Base-by-base conservation (phyloP, 208 protist species). In the Wallacemonas sp. region DNA sequence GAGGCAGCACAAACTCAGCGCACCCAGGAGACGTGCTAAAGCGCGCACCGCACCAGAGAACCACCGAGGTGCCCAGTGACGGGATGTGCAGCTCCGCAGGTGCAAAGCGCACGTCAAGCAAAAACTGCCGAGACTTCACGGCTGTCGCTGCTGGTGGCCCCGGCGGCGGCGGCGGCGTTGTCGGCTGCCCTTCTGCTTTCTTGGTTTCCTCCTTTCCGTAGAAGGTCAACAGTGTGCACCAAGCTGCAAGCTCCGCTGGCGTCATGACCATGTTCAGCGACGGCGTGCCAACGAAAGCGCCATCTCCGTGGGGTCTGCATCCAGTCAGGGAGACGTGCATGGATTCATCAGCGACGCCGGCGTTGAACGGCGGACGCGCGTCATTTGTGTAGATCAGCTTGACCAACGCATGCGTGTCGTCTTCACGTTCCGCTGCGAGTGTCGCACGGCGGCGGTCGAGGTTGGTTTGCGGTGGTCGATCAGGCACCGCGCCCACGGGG, bases 351-450 rank as follows among this genome's bases (percentile, higher is more conserved):
- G 81, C 55, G 26, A 38, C 60, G 27, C 72, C 78, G 0, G 61
- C 55, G 26, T 67, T 30, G 48, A 78, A 84, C 6, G 82, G 82
- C 17, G 75, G 72, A 9, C 82, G 78, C 24, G 69, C 80, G 68
- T 88, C 82, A 54, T 83, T 79, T 17, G 75, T 80, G 73, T 85
- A 88, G 27, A 71, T 57, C 0, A 82, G 34, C 22, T 79, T 75
- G 5, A 73, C 30, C 10, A 63, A 26, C 33, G 39, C 37, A 22
- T 62, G 63, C 52, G 26, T n/a, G 22, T 46, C 63, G 6, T 60
- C 27, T 17, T 62, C 41, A 15, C 50, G 21, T 19, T 57, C 50
- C 30, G 12, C 24, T 21, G 50, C 50, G 6, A 57, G 21, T 17
- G 50, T 27, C 3, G 50, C 50, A 13, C 50, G 26, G 22, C 50